Base-by-base conservation (phyloP, 306 rosid species). In the Trifolium pratense region DNA sequence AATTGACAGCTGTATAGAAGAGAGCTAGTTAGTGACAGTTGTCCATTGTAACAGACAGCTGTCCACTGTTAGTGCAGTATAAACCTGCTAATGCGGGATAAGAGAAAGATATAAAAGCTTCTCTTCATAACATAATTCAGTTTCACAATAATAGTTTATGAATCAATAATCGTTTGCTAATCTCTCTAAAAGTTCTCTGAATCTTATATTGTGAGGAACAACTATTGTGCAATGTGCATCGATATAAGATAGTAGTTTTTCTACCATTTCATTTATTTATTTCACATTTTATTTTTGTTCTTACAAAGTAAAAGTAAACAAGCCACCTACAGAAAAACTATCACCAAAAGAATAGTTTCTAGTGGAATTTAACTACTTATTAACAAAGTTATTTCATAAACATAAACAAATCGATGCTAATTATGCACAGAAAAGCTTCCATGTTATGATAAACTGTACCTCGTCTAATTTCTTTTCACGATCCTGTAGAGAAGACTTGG, bases 381-480 rank as follows among this genome's bases (percentile, higher is more conserved):
- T 7, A 1, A 52, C 73, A 25, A 42, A 63, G 12, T 20, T 23
- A 71, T 32, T 52, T 65, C 55, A 52, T 34, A 74, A 66, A 51
- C 9, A 14, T 36, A 60, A 71, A 65, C 25, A 67, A 57, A 82
- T 66, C 15, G 65, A 66, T 75, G 43, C 55, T 72, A 43, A 55
- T 67, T 62, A 60, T 52, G 66, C 31, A 53, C 66, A 36, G 53
- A 48, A 43, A 68, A 31, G 77, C 78, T 31, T 46, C 58, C 21
- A 55, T 6, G 32, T 34, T 37, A 48, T 7, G 59, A 75, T 65
- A 66, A 58, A 79, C 73, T 36, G 72, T 82, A 91, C 98, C 98
- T 91, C 97, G 17, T 94, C 97, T 86, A 91, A 86, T 84, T 94
- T 94, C 90, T 88, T 91, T 80, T 94, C 98, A 71, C 98, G 98